Percentiles rank a stretch among this genome's conserved stretches.
These are phyloP conservation scores for Pseudomassariella vexata DNA, from an alignment of 2,329 filamentous ascomycete species.

Conservation along the genomic window DNA sequence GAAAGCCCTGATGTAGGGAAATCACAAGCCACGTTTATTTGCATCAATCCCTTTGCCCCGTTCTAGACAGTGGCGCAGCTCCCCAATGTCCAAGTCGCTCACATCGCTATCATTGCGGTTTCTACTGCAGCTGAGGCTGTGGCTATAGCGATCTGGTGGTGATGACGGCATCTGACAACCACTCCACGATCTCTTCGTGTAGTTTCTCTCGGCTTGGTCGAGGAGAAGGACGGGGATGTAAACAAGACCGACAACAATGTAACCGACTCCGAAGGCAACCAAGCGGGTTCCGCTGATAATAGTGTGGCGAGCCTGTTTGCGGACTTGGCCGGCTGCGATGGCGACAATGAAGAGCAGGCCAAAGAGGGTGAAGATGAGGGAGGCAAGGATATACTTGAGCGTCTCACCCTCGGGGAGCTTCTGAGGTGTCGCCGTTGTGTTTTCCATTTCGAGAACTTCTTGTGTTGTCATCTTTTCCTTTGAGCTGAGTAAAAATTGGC, in stretches of 20 bases:
- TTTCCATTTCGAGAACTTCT: too few relatives aligned
- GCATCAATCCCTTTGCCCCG: too few relatives aligned
- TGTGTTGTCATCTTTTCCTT: too few relatives aligned
- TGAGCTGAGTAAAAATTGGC: too few relatives aligned
- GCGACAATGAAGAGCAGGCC: slow-evolving; percentile 1
- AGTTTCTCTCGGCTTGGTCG: slow-evolving; percentile 12
- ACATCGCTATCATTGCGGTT: slow-evolving; percentile 3
- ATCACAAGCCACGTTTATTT: too few relatives aligned
- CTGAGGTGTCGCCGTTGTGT: too few relatives aligned
- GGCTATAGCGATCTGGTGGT: neutral
- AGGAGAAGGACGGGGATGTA: slow-evolving; percentile 11
- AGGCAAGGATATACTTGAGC: slow-evolving; percentile 10
- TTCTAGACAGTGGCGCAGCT: neutral
- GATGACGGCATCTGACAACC: too few relatives aligned
- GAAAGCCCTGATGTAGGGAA: too few relatives aligned
- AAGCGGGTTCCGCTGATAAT: slow-evolving; percentile 9
- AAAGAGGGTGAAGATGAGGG: slow-evolving; percentile 1
- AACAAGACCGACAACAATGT: slow-evolving; percentile 10
- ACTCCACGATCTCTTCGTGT: neutral
- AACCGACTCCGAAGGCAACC: slow-evolving; percentile 9
- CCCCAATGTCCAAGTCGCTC: slow-evolving; percentile 2
- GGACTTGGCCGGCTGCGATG: neutral
- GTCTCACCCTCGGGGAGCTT: too few relatives aligned
- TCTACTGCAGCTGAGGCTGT: neutral
- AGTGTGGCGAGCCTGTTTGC: slow-evolving; percentile 2